Base-by-base conservation (phyloP, 352 stramenopile species). In the Phytopythium ostracodes region DNA sequence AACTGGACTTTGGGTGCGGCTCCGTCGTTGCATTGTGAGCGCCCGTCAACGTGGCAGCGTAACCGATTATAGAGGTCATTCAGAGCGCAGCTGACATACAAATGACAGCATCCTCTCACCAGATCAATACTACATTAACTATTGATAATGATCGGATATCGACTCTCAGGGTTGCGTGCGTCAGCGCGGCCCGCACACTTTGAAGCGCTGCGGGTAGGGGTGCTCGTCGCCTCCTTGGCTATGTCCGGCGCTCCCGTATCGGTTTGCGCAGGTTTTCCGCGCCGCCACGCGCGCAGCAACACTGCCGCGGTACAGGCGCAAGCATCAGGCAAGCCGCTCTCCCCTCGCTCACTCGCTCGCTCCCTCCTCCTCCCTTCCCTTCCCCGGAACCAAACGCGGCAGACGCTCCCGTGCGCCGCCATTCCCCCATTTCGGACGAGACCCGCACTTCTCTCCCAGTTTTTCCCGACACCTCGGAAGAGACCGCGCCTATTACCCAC, bases 351-450 rank as follows among this genome's bases (percentile, higher is more conserved):
- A 22, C 40, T 17, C 9, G 40, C 40, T 24, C 9, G 40, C 18
- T 8, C 20, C 2, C 43, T 27, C 22, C 18, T 22, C 22, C 43
- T 29, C 43, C 43, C 43, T 29, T 17, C 43, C 7, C 43, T 50
- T 17, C n/a, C 20, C 43, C n/a, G 12, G 38, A 33, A n/a, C 12
- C 11, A 17, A 44, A 20, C 38, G 1, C 6, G 38, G 11, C 9
- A 15, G 8, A 0, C 20, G 43, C 38, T 43, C 2, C 24, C 12
- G 51, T 29, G 51, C 51, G 29, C n/a, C 29, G 29, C 51, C 51
- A 56, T 56, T 56, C 51, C 51, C 31, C 18, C 51, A 56, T 56
- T 56, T 56, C 27, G 51, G 51, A 44, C 51, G 17, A 18, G 29
- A 17, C 51, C 25, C 51, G 51, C 51, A 56, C 51, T 29, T 35